Evolutionary conservation across 1,139 yeast species (phyloP).

Genomic region (Blastobotrys malaysiensis): DNA sequence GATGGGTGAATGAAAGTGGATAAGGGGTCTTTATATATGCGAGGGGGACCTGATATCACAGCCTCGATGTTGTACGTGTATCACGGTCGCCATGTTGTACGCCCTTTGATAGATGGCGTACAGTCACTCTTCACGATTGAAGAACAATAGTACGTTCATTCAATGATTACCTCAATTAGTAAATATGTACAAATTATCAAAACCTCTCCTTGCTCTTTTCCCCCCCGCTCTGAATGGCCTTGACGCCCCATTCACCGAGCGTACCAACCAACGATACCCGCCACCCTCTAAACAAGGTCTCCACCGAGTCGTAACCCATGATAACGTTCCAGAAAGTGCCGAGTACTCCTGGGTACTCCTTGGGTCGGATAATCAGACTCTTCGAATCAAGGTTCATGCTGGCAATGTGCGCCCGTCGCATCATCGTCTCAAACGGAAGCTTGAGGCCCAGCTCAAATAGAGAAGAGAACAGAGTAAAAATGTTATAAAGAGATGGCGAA

Average conservation of each 20-base stretch:
- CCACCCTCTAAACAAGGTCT: constrained; percentile 81
- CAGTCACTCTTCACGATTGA: no score
- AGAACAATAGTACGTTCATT: no score
- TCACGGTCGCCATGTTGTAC: no score
- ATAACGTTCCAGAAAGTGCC: constrained; percentile 46
- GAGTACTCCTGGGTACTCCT: constrained; percentile 44
- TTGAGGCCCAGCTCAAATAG: constrained; percentile 65
- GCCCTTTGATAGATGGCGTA: no score
- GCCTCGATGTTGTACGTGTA: not conserved
- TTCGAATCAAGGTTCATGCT: constrained; percentile 39
- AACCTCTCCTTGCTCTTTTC: constrained; percentile 37
- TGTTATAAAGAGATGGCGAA: constrained; percentile 56
- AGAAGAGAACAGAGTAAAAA: constrained; percentile 48
- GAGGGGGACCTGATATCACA: not conserved
- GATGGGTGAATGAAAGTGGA: no score
- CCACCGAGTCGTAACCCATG: constrained; percentile 37
- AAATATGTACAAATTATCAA: constrained; percentile 10
- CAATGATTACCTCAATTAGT: not conserved
- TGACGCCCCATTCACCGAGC: constrained; percentile 79
- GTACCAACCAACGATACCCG: constrained; percentile 75
- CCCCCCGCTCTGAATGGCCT: constrained; percentile 47
- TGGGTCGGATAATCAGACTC: constrained; percentile 32
- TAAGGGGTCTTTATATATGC: no score
- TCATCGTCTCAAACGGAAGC: constrained; percentile 81
- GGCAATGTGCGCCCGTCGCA: constrained; percentile 75